Evolutionary conservation across 1,139 yeast genomes (phyloP), one percentile per base, ranked within the genome.

Genomic region (Candida glucosophila): DNA sequence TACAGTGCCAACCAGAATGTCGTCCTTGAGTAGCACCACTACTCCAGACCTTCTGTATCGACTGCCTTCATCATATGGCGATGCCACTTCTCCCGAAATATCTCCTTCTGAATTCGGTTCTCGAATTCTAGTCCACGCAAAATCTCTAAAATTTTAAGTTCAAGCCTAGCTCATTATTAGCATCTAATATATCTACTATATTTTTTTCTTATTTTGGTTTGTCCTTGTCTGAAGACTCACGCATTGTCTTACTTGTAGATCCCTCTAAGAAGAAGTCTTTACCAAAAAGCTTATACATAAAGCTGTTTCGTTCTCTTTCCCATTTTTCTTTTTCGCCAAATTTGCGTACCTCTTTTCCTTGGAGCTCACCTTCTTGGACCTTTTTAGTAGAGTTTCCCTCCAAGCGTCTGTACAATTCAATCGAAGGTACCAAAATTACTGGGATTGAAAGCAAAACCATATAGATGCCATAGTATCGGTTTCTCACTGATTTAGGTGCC

Each of bases 261-360:
- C 70, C 70, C 30, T 64, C 70, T 28, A 61, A 46, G 35, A 58
- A 64, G 43, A 56, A 62, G 32, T 64, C 71, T 27, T 41, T 47
- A 1, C 71, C 71, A 37, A 64, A 64, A 10, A 63, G 28, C 34
- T 45, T 51, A 37, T 58, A 62, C 57, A 54, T 47, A 30, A 52
- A 37, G 32, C 65, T 56, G 22, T 55, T 44, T 35, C 45, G 51
- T 36, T 64, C 70, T 4, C 49, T 55, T 24, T 43, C 37, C 62
- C 64, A 57, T 35, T 63, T 64, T 36, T 64, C 70, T 3, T 35
- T 49, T 32, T 62, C 68, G 27, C 44, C 57, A 29, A 53, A 64
- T 29, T 47, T 50, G 16, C 69, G 39, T 6, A 56, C 47, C 20
- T 48, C 48, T 15, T 46, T 43, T 24, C 58, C 58, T 8, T 55